Base-by-base conservation (phyloP, 1,284 basidiomycete genomes). In the Tausonia pullulans region DNA sequence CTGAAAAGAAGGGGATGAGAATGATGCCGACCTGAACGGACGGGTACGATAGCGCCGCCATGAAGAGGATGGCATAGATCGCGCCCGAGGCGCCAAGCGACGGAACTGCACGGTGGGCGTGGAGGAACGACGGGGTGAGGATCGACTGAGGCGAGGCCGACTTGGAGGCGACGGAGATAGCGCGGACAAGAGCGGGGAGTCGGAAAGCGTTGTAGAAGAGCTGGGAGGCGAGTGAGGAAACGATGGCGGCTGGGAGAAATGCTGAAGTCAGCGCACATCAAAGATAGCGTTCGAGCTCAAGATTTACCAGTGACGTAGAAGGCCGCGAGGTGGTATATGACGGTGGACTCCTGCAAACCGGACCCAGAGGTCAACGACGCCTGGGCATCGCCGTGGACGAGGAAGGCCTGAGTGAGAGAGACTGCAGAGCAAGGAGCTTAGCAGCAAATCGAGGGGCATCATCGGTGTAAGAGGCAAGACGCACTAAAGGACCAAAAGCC, bases 31-130 rank as follows among this genome's bases (percentile, higher is more conserved):
- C 49, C 41, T 52, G 13, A 4, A 54, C 59, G 0, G 49, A 40
- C 0, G 64, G 64, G 60, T 58, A 65, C 3, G 64, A 58, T 49
- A 65, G 60, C 4, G 64, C 56, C 40, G 60, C 56, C 4, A 65
- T 43, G 41, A 52, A 48, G 50, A 65, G 40, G 60, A 65, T 43
- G 13, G 64, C 60, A 56, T 65, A 65, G 27, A 65, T 39, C 1
- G 64, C 64, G 43, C 64, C 64, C 5, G 64, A 65, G 9, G 64
- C 64, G 2, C 64, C 64, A 0, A 65, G 41, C 5, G 64, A 58
- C 13, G 62, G 62, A 46, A 58, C n/a, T 5, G 45, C 46, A 48
- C 53, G 44, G 51, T 50, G 49, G 14, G 41, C 55, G 14, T 44
- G 43, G 13, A 57, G 55, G 2, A 40, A 40, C 13, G 39, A 41